Evolutionary conservation across 371 early-diverging fungal genomes (phyloP).

Genomic region (Syncephalastrum racemosum): DNA sequence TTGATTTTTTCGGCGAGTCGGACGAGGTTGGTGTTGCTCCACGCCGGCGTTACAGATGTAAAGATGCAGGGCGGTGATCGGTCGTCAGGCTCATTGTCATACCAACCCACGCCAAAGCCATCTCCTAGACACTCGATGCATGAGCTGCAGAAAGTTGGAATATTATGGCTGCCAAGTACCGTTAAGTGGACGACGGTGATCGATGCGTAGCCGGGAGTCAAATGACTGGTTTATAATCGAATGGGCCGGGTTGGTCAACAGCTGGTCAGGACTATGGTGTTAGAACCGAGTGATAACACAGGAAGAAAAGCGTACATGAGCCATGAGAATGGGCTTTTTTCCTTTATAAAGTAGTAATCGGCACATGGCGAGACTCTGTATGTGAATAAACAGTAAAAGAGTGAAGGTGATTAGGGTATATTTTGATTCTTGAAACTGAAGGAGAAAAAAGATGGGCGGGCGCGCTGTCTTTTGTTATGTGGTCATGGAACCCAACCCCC

Average conservation of each 20-base stretch:
- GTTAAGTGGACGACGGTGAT: slow-evolving; percentile 66
- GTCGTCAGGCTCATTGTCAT: slow-evolving; percentile 52
- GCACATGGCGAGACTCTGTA: slow-evolving; percentile 53
- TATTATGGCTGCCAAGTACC: slow-evolving; percentile 45
- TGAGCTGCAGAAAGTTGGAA: neutral
- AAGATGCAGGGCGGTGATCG: slow-evolving; percentile 77
- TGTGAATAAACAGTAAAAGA: too few relatives aligned
- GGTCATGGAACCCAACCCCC: too few relatives aligned
- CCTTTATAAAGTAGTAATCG: slow-evolving; percentile 76
- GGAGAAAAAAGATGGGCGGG: too few relatives aligned
- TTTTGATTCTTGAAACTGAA: too few relatives aligned
- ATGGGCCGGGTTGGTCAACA: slow-evolving; percentile 76
- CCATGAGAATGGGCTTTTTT: slow-evolving; percentile 72
- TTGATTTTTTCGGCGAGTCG: slow-evolving; percentile 81
- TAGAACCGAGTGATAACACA: neutral
- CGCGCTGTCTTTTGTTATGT: too few relatives aligned
- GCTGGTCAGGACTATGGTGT: slow-evolving; percentile 19
- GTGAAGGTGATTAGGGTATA: too few relatives aligned
- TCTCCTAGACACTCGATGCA: slow-evolving; percentile 52
- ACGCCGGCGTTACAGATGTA: slow-evolving; percentile 84
- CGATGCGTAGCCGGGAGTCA: slow-evolving; percentile 69
- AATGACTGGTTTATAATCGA: slow-evolving; percentile 85
- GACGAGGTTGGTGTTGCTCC: slow-evolving; percentile 82
- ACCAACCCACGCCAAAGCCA: slow-evolving; percentile 89
- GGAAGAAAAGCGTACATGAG: slow-evolving; percentile 48